phyloP scores from a whole-genome alignment of 2,329 filamentous ascomycete genomes.

The Zasmidium citrigriseum region DNA sequence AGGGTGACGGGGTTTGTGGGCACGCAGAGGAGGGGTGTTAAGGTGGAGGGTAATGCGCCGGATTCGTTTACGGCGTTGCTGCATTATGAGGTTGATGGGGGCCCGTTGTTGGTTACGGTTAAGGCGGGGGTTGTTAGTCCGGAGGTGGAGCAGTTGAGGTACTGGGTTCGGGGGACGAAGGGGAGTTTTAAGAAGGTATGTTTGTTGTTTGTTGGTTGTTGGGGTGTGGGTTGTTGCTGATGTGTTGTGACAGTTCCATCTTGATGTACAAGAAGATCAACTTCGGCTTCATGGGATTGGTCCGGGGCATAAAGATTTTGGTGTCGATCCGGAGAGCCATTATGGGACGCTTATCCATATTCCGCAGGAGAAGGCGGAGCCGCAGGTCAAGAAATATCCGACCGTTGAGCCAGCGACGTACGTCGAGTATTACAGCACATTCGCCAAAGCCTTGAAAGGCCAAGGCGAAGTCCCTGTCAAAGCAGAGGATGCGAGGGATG shows the following conservation, averaged over 20 bases:
- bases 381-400: constrained; percentile 50
- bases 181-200: constrained; percentile 73
- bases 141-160: constrained; percentile 69
- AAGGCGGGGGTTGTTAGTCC: constrained; percentile 70
- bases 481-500: constrained; percentile 53
- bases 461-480: constrained; percentile 56
- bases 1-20: constrained; percentile 68
- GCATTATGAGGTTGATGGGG: constrained; percentile 64
- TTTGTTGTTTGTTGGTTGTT: not conserved
- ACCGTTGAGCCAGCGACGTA: constrained; percentile 69
- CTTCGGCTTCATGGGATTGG: constrained; percentile 59
- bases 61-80: constrained; percentile 64
- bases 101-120: constrained; percentile 65
- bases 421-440: constrained; percentile 62
- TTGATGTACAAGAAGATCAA: constrained; percentile 77
- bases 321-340: constrained; percentile 60
- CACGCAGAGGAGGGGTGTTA: constrained; percentile 62
- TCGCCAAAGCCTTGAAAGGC: constrained; percentile 55
- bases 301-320: constrained; percentile 65
- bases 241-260: constrained; percentile 42
- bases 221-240: constrained; percentile 3
- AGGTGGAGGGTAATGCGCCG: constrained; percentile 51
- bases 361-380: constrained; percentile 41
- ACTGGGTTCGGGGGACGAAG: constrained; percentile 74
- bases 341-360: constrained; percentile 62